Evolutionary conservation across 176 grass and related monocot species (phyloP).

Genomic region (Dactylis glomerata): DNA sequence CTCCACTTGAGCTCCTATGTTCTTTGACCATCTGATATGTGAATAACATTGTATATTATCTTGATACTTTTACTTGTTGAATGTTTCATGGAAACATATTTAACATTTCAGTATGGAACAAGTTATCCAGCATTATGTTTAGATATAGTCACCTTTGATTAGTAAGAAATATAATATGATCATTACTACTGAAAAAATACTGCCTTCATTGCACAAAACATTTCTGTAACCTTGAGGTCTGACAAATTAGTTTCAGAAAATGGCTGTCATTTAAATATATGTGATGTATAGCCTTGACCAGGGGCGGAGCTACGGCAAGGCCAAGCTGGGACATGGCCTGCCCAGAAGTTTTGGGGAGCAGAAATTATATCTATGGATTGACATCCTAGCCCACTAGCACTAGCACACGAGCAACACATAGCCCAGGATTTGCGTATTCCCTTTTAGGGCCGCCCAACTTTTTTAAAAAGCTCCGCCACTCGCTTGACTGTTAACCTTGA

Average conservation of each 20-base stretch:
- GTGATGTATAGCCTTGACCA: slow-evolving; percentile 2
- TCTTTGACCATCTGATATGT: not conserved
- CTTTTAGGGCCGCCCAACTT: no score
- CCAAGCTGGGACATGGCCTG: no score
- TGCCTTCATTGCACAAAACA: not conserved
- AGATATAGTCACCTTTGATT: slow-evolving; percentile 3
- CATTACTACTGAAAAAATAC: not conserved
- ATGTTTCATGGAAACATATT: slow-evolving; percentile 12
- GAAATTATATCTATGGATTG: no score
- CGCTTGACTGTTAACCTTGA: slow-evolving; percentile 21
- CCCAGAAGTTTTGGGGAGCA: no score
- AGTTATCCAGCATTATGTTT: not conserved
- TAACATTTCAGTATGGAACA: not conserved
- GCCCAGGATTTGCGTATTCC: no score
- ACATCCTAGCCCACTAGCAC: no score
- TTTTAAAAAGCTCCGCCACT: no score
- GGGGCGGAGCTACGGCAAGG: no score
- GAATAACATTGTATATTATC: not conserved
- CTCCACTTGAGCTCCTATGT: slow-evolving; percentile 33
- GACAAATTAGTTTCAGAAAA: slow-evolving; percentile 3
- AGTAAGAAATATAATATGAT: slow-evolving; percentile 8
- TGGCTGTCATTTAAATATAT: not conserved
- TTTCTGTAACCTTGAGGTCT: not conserved
- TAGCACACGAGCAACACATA: no score
- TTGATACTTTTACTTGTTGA: slow-evolving; percentile 6